Conservation (phyloP, 768 basidiomycete genomes). For the Lentinula lateritia region DNA sequence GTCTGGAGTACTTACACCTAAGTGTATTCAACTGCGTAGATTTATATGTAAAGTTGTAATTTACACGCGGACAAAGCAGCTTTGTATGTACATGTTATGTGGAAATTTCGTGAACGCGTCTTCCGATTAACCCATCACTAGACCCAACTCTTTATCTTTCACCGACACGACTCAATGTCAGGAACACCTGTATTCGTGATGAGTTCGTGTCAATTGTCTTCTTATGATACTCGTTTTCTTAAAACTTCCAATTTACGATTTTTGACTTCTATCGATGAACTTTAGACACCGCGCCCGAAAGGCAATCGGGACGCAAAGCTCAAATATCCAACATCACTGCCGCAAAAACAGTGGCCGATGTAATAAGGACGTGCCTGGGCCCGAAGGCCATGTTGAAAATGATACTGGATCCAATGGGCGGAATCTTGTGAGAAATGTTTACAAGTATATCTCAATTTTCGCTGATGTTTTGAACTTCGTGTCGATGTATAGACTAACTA, state of each 20-base stretch:
- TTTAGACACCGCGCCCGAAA: constrained; percentile 87
- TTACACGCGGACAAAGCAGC: too few relatives aligned
- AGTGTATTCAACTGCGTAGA: too few relatives aligned
- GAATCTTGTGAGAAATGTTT: constrained; percentile 69
- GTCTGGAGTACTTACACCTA: too few relatives aligned
- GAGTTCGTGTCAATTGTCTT: background rate
- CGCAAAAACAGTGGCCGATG: constrained; percentile 97
- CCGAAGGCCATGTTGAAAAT: constrained; percentile 99
- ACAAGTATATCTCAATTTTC: background rate
- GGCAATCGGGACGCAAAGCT: constrained; percentile 91
- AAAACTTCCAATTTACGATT: background rate
- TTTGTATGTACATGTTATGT: too few relatives aligned
- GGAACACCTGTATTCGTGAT: constrained; percentile 1
- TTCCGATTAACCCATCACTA: background rate
- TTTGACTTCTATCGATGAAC: background rate
- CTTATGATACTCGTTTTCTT: background rate
- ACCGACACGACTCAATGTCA: background rate
- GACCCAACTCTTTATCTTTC: background rate
- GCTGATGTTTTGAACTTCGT: constrained; percentile 4
- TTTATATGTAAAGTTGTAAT: too few relatives aligned
- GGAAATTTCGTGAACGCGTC: background rate
- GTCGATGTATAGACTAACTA: constrained; percentile 63
- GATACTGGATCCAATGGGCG: constrained; percentile 99
- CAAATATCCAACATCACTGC: constrained; percentile 97
- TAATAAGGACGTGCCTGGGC: constrained; percentile 94